Evolutionary conservation across 345 rosid genomes (phyloP), one percentile per base, ranked within the genome.

Genomic region (Barbarea vulgaris): DNA sequence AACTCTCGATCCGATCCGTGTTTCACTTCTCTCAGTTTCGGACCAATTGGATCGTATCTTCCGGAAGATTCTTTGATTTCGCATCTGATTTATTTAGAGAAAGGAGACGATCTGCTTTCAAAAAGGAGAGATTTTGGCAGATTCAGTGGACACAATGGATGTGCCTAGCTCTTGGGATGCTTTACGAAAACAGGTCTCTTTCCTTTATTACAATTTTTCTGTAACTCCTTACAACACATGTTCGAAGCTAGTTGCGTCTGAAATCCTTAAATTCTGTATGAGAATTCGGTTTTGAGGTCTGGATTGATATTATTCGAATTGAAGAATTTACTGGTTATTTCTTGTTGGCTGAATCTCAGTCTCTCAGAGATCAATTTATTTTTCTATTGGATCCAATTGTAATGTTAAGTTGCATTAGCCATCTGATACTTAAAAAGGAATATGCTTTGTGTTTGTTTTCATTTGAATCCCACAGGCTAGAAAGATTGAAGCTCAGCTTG

Each of bases 401-500:
- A 12, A 27, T 59, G 54, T 39, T 58, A 11, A 42, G n/a, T 13
- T 39, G 6, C n/a, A 39, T 39, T 53, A 5, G 33, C 46, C 10
- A 19, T 9, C 2, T n/a, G 39, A 15, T 27, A 44, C 27, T 12
- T 12, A 27, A 63, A 50, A 63, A 50, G 22, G 39, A 58, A 27
- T 28, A 62, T 61, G 58, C 57, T 69, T 54, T 76, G 41, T 69
- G 15, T 54, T 54, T 53, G 24, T 41, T 28, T 4, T 24, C 11
- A 13, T 72, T 15, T 71, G 57, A 33, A 64, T 48, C 46, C 21
- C 17, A 37, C 83, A 95, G 99, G 99, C 99, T 44, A 90, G 96
- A 79, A 95, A 89, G 79, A 87, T 92, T 11, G 97, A 95, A 86
- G 96, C 98, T 78, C 98, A 89, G 84, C 85, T 95, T 78, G 99